These are phyloP conservation scores for Casuarina glauca DNA, from an alignment of 306 rosid species.

Conservation along the genomic window DNA sequence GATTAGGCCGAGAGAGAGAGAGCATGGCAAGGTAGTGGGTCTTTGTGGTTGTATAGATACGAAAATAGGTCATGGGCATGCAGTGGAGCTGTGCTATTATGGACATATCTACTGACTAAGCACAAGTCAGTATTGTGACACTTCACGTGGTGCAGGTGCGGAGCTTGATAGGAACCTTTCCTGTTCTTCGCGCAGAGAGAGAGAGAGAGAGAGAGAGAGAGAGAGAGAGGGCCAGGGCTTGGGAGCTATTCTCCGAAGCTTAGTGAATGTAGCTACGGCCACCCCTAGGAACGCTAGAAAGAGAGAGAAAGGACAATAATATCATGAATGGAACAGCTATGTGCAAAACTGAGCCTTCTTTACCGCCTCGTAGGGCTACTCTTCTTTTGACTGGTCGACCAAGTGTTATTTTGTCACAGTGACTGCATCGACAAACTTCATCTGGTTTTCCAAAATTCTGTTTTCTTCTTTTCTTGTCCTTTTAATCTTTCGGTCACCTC, in stretches of 20 bases:
- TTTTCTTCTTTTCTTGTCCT: neutral
- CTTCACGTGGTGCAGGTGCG: constrained; percentile 29
- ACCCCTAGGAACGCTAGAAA: constrained; percentile 19
- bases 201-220: neutral
- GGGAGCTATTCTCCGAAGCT: constrained; percentile 1
- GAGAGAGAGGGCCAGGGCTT: neutral
- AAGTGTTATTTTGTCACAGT: constrained; percentile 6
- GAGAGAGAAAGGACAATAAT: constrained; percentile 25
- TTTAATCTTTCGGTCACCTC: neutral
- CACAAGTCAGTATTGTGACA: constrained; percentile 11
- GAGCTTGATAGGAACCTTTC: constrained; percentile 13
- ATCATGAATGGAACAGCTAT: constrained; percentile 24
- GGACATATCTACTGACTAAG: neutral
- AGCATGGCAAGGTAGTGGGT: neutral
- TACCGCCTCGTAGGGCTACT: constrained; percentile 8
- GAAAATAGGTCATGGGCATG: constrained; percentile 3
- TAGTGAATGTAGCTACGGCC: constrained; percentile 9
- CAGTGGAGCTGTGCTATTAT: neutral
- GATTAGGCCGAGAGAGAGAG: neutral
- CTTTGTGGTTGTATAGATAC: neutral
- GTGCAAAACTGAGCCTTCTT: neutral
- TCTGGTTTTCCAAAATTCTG: neutral
- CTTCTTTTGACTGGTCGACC: constrained; percentile 22
- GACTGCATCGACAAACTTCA: neutral
- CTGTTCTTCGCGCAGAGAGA: neutral